Base-by-base conservation (phyloP, 768 basidiomycete species). In the Amanita rubescens region DNA sequence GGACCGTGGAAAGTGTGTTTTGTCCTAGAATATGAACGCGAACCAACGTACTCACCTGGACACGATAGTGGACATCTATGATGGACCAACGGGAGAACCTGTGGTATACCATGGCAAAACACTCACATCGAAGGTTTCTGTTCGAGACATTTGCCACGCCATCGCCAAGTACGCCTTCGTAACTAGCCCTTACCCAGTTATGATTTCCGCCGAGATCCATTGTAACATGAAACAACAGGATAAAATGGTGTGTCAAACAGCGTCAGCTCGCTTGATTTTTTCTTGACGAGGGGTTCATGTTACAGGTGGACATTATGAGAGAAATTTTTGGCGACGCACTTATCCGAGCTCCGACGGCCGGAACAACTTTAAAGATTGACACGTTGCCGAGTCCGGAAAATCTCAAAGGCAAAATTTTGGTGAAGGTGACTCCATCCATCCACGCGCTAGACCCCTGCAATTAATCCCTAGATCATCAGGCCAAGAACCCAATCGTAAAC, bases 181-280 rank as follows among this genome's bases (percentile, higher is more conserved):
- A 43, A 82, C 90, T 0, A 95, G 93, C 2, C 90, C 93, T 0
- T 97, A 94, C 67, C 96, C 96, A 0, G 79, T 99, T 65, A 90
- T 99, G 70, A 90, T 99, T 51, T 95, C 93, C 3, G 91, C 94
- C n/a, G 96, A 99, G 71, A 80, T 96, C 5, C 95, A 97, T 63
- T 96, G 93, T 68, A 75, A 79, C 2, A 71, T 73, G 5, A 77
- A 80, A 35, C 76, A 81, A 58, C 75, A 82, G 54, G 75, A 78
- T 52, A 68, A 69, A 60, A 71, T 79, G 38, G 76, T 53, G 37
- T 10, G 5, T 47, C 35, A 11, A 15, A 22, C 11, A 22, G 4
- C 24, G 7, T 15, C 25, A 24, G 14, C 43, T 27, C 24, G 11
- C 22, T 6, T 25, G 24, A 14, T 44, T 8, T 11, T 25, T 8